phyloP scores from a whole-genome alignment of 2,329 filamentous ascomycete species.

The Lachnellula hyalina region DNA sequence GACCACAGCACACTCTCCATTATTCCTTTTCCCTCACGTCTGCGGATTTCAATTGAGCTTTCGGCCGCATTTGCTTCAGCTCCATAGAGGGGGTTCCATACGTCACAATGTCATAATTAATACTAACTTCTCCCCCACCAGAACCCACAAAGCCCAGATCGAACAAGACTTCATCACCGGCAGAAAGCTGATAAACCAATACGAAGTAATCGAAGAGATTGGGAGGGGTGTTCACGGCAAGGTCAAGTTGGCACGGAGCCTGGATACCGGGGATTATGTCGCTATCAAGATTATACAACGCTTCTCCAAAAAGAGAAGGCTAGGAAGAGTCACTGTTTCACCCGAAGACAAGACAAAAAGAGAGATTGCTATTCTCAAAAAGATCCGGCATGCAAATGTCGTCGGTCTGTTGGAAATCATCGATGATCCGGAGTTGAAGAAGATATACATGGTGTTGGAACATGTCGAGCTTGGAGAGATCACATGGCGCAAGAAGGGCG shows the following conservation, averaged over 20 bases:
- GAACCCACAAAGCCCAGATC: conserved; percentile 85
- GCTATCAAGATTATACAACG: conserved; percentile 98
- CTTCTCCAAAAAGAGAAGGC: conserved; percentile 84
- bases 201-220: conserved; percentile 94
- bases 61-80: background rate
- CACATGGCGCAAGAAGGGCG: conserved; percentile 84
- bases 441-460: conserved; percentile 97
- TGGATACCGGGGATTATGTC: conserved; percentile 70
- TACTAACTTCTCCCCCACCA: conserved; percentile 32
- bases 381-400: conserved; percentile 95
- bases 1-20: background rate
- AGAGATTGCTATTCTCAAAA: conserved; percentile 97
- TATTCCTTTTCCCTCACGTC: background rate
- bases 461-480: conserved; percentile 94
- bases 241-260: conserved; percentile 86
- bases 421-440: conserved; percentile 91
- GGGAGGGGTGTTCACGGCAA: conserved; percentile 95
- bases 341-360: conserved; percentile 80
- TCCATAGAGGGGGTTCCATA: background rate
- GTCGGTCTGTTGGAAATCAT: conserved; percentile 95
- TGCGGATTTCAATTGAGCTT: background rate
- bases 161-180: conserved; percentile 85
- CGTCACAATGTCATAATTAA: conserved; percentile 1
- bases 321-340: conserved; percentile 73
- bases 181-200: conserved; percentile 95